Evolutionary conservation across 2,329 filamentous ascomycete species (phyloP).

Genomic region (Cercospora sesami): DNA sequence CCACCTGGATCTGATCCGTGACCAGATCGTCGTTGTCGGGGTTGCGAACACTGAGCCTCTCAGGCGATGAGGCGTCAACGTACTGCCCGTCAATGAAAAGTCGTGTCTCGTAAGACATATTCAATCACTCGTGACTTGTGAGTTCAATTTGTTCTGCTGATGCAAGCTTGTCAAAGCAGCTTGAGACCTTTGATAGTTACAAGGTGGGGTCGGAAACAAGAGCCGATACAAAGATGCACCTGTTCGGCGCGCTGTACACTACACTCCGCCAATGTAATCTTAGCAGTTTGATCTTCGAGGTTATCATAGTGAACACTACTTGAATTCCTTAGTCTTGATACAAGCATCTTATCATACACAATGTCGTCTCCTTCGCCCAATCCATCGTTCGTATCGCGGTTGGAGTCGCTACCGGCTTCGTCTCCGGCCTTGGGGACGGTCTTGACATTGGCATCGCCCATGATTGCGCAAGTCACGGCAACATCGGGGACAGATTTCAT

Average conservation of each 20-base stretch:
- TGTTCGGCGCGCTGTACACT: neutral
- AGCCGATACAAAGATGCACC: neutral
- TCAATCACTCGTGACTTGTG: neutral
- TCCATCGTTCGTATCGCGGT: neutral
- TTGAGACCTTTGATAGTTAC: neutral
- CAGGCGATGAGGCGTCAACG: neutral
- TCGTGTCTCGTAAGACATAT: neutral
- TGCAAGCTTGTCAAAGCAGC: neutral
- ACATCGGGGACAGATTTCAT: neutral
- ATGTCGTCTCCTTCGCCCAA: neutral
- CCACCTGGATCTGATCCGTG: conserved; percentile 47
- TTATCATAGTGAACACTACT: neutral
- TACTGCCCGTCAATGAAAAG: neutral
- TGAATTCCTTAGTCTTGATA: neutral
- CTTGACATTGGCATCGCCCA: neutral
- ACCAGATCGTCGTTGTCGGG: conserved; percentile 48
- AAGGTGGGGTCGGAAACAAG: neutral
- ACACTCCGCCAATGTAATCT: neutral
- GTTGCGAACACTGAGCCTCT: neutral
- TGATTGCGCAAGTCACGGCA: neutral
- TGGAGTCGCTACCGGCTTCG: neutral
- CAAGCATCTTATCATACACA: neutral
- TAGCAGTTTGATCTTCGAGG: neutral
- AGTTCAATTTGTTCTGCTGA: neutral
- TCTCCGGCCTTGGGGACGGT: neutral